Conservation (phyloP, 1,139 yeast genomes). For the Kodamaea sp. region DNA sequence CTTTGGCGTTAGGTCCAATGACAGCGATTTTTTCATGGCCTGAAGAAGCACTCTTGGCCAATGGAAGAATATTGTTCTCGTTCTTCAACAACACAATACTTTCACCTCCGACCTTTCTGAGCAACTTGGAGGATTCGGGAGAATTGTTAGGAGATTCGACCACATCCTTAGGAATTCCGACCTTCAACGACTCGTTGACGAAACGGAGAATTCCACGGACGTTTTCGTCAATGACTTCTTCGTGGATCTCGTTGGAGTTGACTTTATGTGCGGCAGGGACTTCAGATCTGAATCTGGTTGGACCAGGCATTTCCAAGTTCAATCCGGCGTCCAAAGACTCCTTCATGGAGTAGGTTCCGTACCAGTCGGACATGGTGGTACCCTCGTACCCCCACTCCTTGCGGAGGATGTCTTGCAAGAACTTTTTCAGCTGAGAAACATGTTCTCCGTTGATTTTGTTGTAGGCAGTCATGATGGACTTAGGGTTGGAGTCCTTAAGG, state of each 20-base stretch:
- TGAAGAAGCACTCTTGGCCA: slow-evolving; percentile 27
- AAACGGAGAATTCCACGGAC: slow-evolving; percentile 48
- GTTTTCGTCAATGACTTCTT: slow-evolving; percentile 41
- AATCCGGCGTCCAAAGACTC: slow-evolving; percentile 21
- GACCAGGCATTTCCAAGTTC: slow-evolving; percentile 25
- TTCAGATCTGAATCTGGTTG: slow-evolving; percentile 17
- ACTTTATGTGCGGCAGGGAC: slow-evolving; percentile 16
- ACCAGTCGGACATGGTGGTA: slow-evolving; percentile 22
- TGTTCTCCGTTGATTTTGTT: slow-evolving; percentile 21
- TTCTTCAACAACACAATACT: slow-evolving; percentile 56
- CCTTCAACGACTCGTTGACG: slow-evolving; percentile 42
- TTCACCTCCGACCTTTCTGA: slow-evolving; percentile 53
- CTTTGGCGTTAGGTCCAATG: slow-evolving; percentile 53
- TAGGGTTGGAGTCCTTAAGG: slow-evolving; percentile 17
- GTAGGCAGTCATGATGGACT: slow-evolving; percentile 22
- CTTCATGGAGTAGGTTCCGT: slow-evolving; percentile 18
- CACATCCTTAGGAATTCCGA: slow-evolving; percentile 44
- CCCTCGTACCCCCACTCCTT: slow-evolving; percentile 21
- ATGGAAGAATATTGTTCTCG: slow-evolving; percentile 44
- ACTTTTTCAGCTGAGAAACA: slow-evolving; percentile 15
- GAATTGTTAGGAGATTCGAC: slow-evolving; percentile 44
- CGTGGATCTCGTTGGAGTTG: slow-evolving; percentile 17
- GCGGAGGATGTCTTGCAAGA: slow-evolving; percentile 19
- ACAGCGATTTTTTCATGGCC: slow-evolving; percentile 40
- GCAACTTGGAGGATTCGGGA: slow-evolving; percentile 42